Base-by-base conservation (phyloP, 2,329 filamentous ascomycete species). In the Epichloe coenophiala region DNA sequence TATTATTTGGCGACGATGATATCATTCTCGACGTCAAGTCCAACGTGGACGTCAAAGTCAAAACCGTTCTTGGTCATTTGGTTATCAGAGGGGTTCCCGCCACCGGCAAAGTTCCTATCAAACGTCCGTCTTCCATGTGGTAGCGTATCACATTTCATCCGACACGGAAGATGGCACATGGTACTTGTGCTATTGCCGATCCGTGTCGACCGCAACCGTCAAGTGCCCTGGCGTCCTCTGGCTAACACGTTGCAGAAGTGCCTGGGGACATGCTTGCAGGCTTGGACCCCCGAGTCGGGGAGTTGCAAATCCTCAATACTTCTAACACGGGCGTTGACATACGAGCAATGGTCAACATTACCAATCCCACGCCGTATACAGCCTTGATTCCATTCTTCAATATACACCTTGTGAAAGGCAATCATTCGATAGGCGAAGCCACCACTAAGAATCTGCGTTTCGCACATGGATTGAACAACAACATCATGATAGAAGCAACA, bases 351-450 rank as follows among this genome's bases (percentile, higher is more conserved):
- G 75, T 95, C 60, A 95, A 93, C 62, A 75, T 95, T 53, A 94
- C 87, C 4, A 98, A 98, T 61, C 90, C 91, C 1, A 95, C 90
- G 0, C 77, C 83, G 4, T 96, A 97, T 64, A 83, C 86, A 4
- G 90, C 88, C 4, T 73, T 72, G 2, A 73, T 97, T n/a, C 91
- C 91, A 2, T 91, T 81, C 55, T 68, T 88, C 55, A 89, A 85
- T 62, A 76, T 95, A 42, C 80, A 89, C 54, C 69, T 97, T 41
- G 64, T 86, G 33, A 81, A 80, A 59, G 90, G 94, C 59, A 80
- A 76, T 11, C 83, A 83, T 0, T 64, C 85, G 7, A 71, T 98
- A 36, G 93, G 86, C 35, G 84, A 91, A 63, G 83, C 86, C 12
- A 84, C 77, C 0, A 78, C 81, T 2, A 71, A 74, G 50, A 71